These are phyloP conservation scores for Russula dissimulans DNA, from an alignment of 768 basidiomycete species.

Conservation along the genomic window DNA sequence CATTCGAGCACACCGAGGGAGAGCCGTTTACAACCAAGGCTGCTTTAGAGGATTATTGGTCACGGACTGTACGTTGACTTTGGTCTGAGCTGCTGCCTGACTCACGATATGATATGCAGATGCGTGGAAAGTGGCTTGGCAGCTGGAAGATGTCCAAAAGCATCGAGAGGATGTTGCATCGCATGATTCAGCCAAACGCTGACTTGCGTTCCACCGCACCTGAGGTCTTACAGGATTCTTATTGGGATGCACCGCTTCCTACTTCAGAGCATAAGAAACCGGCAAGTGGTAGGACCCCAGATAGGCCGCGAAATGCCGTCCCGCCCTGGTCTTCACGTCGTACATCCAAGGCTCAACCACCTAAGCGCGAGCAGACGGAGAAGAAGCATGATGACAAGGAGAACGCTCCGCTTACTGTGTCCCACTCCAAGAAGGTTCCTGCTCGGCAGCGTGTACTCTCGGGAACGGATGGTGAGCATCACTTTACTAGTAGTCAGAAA, in stretches of 20 bases:
- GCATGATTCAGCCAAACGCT: constrained; percentile 78
- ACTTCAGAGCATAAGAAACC: constrained; percentile 22
- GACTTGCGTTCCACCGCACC: constrained; percentile 64
- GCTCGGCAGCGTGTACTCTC: constrained; percentile 8
- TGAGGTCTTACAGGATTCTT: constrained; percentile 56
- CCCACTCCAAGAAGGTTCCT: not conserved
- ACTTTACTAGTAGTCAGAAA: not conserved
- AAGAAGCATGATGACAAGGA: constrained; percentile 29
- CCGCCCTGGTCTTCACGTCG: constrained; percentile 28
- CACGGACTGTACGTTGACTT: constrained; percentile 52
- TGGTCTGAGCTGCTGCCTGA: not conserved
- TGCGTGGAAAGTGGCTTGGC: constrained; percentile 83
- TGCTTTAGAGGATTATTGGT: constrained; percentile 80
- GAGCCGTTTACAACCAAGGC: constrained; percentile 73
- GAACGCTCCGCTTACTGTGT: constrained; percentile 21
- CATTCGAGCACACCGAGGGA: constrained; percentile 76
- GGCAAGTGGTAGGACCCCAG: constrained; percentile 26
- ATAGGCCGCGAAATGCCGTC: constrained; percentile 27
- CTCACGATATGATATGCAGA: constrained; percentile 27
- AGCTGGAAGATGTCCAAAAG: constrained; percentile 59
- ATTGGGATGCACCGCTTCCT: constrained; percentile 40
- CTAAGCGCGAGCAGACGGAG: constrained; percentile 19
- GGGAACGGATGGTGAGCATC: constrained; percentile 7
- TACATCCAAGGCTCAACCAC: constrained; percentile 16
- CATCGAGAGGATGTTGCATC: constrained; percentile 57